Evolutionary conservation across 164 flowering plant species (phyloP), one percentile per base, ranked within the genome.

Genomic region (Vitis vinifera): DNA sequence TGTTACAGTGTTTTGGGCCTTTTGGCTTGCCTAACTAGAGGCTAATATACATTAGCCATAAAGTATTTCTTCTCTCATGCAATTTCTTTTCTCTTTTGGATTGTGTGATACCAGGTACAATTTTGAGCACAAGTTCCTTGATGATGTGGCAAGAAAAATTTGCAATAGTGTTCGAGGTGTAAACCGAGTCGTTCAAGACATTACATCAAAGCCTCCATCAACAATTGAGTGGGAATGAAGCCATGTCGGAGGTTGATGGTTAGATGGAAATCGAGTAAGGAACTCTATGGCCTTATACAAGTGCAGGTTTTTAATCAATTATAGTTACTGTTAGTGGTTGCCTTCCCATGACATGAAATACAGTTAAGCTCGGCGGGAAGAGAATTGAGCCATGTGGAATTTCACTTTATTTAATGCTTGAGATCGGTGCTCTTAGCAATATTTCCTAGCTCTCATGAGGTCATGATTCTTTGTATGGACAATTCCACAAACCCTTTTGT

Each of bases 141-240:
- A 81, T 62, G 86, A 89, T 31, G 93, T 95, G 48, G 74, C 97
- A 0, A 80, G 91, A 55, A 93, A 87, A 80, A 95, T 95, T 52
- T 89, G 93, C 86, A 95, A 93, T 64, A 83, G 84, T 66, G 97
- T 93, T 66, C 80, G 89, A 1, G 99, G 97, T 66, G 97, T 95
- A 51, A 93, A 95, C 69, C 81, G 97, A 29, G 97, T 95, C 60
- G 87, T 88, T 70, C 89, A 74, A 66, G 99, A 95, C 82, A 93
- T 93, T 27, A 95, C 99, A 61, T 90, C 99, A 9, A 95, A 95
- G 79, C 99, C 99, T 66, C 99, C 99, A 48, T 87, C 98, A 53
- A 93, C 97, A 16, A 88, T 91, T 52, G 97, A 91, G 73, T 93
- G 97, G 97, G 94, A 95, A 79, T 93, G 76, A 87, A 31, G 49